Conservation (phyloP, 1,284 basidiomycete genomes). For the Puccinia coronata region DNA sequence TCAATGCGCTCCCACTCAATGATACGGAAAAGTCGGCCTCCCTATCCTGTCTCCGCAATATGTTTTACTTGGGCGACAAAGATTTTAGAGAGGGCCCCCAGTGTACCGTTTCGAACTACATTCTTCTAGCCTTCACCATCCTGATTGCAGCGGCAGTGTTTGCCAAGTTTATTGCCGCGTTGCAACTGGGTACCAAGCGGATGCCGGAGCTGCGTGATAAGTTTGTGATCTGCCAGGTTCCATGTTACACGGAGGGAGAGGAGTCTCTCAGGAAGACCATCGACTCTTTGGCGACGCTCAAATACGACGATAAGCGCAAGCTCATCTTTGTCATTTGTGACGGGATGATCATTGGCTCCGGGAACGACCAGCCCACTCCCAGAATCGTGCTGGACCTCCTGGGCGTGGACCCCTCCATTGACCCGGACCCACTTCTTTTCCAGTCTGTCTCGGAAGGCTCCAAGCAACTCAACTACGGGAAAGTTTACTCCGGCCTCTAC, state of each 20-base stretch:
- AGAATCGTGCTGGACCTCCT: constrained; percentile 94
- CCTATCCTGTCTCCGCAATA: constrained; percentile 82
- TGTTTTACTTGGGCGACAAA: constrained; percentile 86
- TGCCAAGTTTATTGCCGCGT: constrained; percentile 95
- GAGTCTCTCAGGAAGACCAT: constrained; percentile 83
- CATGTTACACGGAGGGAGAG: constrained; percentile 96
- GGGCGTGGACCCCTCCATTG: constrained; percentile 85
- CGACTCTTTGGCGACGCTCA: constrained; percentile 90
- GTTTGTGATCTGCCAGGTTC: constrained; percentile 97
- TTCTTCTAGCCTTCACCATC: constrained; percentile 82
- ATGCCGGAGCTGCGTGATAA: constrained; percentile 96
- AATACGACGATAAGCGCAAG: constrained; percentile 98
- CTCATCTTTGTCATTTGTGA: constrained; percentile 92
- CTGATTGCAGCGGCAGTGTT: constrained; percentile 94
- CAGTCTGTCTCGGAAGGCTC: constrained; percentile 88
- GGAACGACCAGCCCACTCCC: constrained; percentile 81
- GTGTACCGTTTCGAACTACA: constrained; percentile 87
- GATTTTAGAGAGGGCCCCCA: constrained; percentile 88
- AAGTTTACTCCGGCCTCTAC: constrained; percentile 94
- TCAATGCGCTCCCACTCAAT: constrained; percentile 71
- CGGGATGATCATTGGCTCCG: constrained; percentile 96
- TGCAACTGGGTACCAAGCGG: constrained; percentile 79
- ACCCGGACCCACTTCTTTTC: constrained; percentile 93
- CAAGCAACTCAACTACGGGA: constrained; percentile 97
- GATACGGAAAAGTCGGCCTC: constrained; percentile 72